Evolutionary conservation across 2,329 filamentous ascomycete species (phyloP), one percentile per base, ranked within the genome.

Genomic region (Scolecobasidium constrictum): DNA sequence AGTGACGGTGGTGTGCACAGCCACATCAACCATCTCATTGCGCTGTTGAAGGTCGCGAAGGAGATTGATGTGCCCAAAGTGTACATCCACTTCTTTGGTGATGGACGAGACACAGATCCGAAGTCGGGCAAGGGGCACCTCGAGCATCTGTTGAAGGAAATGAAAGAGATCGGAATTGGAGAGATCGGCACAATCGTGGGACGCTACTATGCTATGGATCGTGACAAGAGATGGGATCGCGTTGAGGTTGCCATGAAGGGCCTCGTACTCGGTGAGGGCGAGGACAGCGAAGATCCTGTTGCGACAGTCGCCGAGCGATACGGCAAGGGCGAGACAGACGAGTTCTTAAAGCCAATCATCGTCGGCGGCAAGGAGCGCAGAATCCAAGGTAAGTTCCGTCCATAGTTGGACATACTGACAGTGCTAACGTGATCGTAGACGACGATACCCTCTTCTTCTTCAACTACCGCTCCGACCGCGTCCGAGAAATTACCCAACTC

Each of bases 381-480:
- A 54, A 81, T 98, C 60, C 79, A 94, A 71, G 83, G 83, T 84
- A 66, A 53, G 68, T 51, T 49, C 20, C 13, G 7, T 4, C 15
- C 37, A 40, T 5, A 4, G 4, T 12, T 33, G 12, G 12, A 28
- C 4, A 4, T 16, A 13, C 20, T 38, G 17, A 16, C 34, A 22
- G 18, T 16, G 16, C 47, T 3, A 20, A 41, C 11, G 13, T n/a
- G 3, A 21, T 26, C 18, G 11, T 50, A 87, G 87, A 96, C 59
- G 75, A 83, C 52, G 92, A 98, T 60, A 90, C 86, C 42, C 76
- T 96, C 56, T 96, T 96, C 77, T 96, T 96, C 78, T 98, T 98
- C 84, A 98, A 98, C 79, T 98, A 98, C 75, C 86, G 92, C 58
- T 96, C 92, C 45, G 92, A 98, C 63, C 88, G 92, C 63, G 90